Evolutionary conservation across 257 asterid genomes (phyloP).

Genomic region (Fraxinus pennsylvanica): DNA sequence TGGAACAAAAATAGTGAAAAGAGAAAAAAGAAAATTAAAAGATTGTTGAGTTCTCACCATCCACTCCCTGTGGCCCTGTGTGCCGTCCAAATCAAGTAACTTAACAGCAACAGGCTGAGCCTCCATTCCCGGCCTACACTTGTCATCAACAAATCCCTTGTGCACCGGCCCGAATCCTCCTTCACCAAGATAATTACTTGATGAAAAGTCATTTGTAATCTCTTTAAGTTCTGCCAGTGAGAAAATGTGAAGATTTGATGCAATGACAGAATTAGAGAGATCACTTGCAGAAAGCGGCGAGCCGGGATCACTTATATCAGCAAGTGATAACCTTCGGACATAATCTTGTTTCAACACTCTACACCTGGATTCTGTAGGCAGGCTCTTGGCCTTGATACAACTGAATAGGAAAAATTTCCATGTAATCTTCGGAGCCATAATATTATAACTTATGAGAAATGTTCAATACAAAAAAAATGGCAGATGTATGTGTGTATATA

Average conservation of each 20-base stretch:
- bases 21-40: background rate
- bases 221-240: conserved; percentile 49
- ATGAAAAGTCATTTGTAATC: conserved; percentile 50
- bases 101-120: conserved; percentile 92
- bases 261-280: conserved; percentile 53
- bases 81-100: conserved; percentile 66
- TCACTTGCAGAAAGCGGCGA: conserved; percentile 44
- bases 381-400: conserved; percentile 27
- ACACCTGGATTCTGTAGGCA: conserved; percentile 18
- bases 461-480: background rate
- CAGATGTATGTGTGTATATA: background rate
- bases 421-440: conserved; percentile 21
- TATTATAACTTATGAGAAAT: background rate
- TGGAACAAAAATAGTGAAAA: background rate
- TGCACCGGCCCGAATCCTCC: conserved; percentile 97
- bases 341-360: conserved; percentile 29
- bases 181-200: conserved; percentile 66
- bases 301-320: conserved; percentile 66
- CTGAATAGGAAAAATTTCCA: conserved; percentile 30
- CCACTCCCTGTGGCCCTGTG: conserved; percentile 85
- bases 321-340: conserved; percentile 47
- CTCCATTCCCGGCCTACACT: conserved; percentile 54
- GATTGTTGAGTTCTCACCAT: conserved; percentile 46
- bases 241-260: conserved; percentile 71
- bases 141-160: conserved; percentile 72